phyloP scores from a whole-genome alignment of 116 monocot genomes.

The Papilionanthe hybrid region DNA sequence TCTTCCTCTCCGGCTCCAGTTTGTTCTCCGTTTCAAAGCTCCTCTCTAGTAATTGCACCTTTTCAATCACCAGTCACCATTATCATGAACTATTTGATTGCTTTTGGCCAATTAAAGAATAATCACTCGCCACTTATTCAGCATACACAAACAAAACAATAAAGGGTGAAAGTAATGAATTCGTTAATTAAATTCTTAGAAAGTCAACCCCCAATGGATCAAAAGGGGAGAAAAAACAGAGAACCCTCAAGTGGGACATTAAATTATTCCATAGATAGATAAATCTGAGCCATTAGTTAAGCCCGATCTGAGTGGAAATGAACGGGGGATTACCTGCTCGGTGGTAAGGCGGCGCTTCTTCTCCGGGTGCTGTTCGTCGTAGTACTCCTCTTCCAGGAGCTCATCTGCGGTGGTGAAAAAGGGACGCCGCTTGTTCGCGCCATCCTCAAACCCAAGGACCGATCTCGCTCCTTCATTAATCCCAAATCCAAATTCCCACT shows the following conservation, averaged over 20 bases:
- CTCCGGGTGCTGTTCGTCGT: slow-evolving; percentile 71
- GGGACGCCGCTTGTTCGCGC: slow-evolving; percentile 30
- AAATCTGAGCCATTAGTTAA: not conserved
- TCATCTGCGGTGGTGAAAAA: slow-evolving; percentile 62
- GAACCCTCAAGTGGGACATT: not conserved
- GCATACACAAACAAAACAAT: too few species aligned
- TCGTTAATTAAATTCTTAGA: not conserved
- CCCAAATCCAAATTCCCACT: slow-evolving; percentile 16
- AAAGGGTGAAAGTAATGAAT: too few species aligned
- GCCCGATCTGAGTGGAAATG: not conserved
- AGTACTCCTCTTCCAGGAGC: slow-evolving; percentile 55
- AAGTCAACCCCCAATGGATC: not conserved
- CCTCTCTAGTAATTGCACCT: slow-evolving; percentile 61
- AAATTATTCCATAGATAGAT: not conserved
- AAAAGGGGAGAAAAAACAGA: not conserved
- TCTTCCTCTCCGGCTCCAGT: slow-evolving; percentile 84
- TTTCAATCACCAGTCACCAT: not conserved
- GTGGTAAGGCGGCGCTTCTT: slow-evolving; percentile 91
- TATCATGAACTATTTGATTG: not conserved
- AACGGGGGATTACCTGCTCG: slow-evolving; percentile 51
- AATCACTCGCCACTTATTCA: not conserved
- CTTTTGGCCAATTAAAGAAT: not conserved
- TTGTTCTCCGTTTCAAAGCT: slow-evolving; percentile 81
- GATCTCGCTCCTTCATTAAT: slow-evolving; percentile 29
- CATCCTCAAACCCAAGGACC: slow-evolving; percentile 31